Percentiles rank a stretch among this genome's conserved stretches.
These are phyloP conservation scores for Ganoderma leucocontextum DNA, from an alignment of 1,284 basidiomycete genomes.

Conservation along the genomic window DNA sequence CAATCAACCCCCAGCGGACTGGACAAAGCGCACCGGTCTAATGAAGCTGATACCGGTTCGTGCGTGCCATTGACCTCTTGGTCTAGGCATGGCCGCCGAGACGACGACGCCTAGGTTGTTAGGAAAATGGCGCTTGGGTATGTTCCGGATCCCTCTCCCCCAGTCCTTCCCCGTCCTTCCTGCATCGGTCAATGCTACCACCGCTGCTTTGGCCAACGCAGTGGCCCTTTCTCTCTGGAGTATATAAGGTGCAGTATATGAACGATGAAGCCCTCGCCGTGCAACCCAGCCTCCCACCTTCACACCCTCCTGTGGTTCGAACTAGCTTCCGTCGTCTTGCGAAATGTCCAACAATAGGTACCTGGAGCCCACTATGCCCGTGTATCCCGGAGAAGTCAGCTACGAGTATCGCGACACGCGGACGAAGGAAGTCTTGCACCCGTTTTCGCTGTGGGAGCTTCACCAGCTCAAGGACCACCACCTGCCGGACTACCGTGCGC, in stretches of 20 bases:
- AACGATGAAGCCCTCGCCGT: not conserved
- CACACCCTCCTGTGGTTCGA: not conserved
- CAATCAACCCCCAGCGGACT: no score
- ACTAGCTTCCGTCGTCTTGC: not conserved
- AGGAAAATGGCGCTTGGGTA: not conserved
- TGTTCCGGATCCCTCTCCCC: not conserved
- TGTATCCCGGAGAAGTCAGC: not conserved
- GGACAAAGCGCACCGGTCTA: no score
- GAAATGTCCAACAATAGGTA: not conserved
- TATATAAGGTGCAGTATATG: not conserved
- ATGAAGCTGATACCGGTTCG: no score
- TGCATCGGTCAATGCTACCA: not conserved
- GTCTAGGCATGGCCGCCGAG: no score
- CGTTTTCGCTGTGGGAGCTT: not conserved
- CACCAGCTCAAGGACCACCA: conserved; percentile 2
- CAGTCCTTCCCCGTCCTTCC: not conserved
- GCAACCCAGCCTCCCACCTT: not conserved
- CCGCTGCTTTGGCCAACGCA: not conserved
- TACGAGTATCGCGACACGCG: not conserved
- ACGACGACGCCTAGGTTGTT: no score
- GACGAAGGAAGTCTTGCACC: not conserved
- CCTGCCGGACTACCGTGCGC: not conserved
- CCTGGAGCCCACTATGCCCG: not conserved
- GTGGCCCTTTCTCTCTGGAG: not conserved
- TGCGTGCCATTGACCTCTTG: no score